Evolutionary conservation across 208 protist species (phyloP), one percentile per base, ranked within the genome.

Genomic region (Acanthamoeba divionensis): DNA sequence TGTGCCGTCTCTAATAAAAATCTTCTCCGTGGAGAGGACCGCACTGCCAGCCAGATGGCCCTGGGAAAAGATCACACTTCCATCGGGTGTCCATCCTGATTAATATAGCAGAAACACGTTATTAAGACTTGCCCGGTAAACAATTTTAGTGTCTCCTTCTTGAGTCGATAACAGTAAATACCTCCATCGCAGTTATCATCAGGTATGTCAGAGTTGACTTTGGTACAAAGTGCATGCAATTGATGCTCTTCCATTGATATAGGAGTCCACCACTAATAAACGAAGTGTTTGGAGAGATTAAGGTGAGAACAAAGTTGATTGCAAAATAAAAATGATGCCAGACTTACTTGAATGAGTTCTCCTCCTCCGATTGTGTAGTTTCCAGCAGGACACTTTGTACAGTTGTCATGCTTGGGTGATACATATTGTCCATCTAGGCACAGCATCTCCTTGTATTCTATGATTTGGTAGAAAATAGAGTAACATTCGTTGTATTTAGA

Each of bases 291-390:
- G 6, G 33, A 38, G 6, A 31, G 65, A 73, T 57, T 8, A 31
- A 8, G 65, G 38, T 33, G 9, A 6, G 3, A 6, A 21, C 7
- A 55, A 47, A 2, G 57, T 48, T 52, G 67, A 45, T 7, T 8
- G 12, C 13, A 85, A 21, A 85, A 62, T 15, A 33, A 21, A 24
- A 47, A n/a, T 15, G 18, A 36, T 67, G 75, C 8, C 29, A 33
- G 6, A 83, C 50, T 21, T 24, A 87, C 80, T n/a, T 88, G 57
- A 31, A 69, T 52, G 36, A 31, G 4, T 24, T 88, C 80, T 31
- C 80, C 80, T n/a, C 80, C 80, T 6, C 57, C 57, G 38, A 88
- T 41, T 26, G 44, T 71, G 57, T 71, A 88, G 60, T 65, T 88
- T 24, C 80, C 80, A 5, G 57, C 80, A 31, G 80, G 80, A 33